A percentile compares a stretch with the other conserved stretches of the same genome.
Conservation (phyloP, 805 yeast genomes). For the Candida montana region DNA sequence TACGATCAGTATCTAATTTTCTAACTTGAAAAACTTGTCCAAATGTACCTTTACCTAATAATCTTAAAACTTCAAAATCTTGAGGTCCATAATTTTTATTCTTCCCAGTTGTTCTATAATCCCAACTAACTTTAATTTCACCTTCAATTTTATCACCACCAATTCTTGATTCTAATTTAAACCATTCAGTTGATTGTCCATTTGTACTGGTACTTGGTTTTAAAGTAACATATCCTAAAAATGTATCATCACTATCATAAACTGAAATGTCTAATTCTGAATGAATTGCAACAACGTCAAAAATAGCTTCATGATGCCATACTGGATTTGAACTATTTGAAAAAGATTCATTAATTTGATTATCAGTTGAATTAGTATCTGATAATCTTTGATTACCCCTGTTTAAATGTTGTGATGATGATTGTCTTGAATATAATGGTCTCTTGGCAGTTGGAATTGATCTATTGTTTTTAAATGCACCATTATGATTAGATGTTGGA, state of each 20-base stretch:
- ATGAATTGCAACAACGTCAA: constrained; percentile 82
- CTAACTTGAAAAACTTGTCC: constrained; percentile 97
- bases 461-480: constrained; percentile 11
- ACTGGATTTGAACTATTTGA: constrained; percentile 55
- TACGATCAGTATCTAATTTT: constrained; percentile 81
- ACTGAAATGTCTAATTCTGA: constrained; percentile 87
- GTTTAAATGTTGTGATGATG: constrained; percentile 37
- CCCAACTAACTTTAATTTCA: constrained; percentile 68
- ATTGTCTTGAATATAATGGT: constrained; percentile 39
- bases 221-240: constrained; percentile 78
- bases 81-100: constrained; percentile 86
- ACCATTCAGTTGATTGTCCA: constrained; percentile 56
- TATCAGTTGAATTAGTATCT: constrained; percentile 3
- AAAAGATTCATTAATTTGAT: constrained; percentile 8
- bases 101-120: constrained; percentile 55
- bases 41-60: constrained; percentile 94
- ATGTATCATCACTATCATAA: constrained; percentile 84
- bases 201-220: constrained; percentile 46
- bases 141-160: constrained; percentile 69
- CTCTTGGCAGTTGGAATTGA: constrained; percentile 24
- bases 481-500: constrained; percentile 26
- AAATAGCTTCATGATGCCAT: constrained; percentile 91
- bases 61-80: constrained; percentile 86
- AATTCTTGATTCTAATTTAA: constrained; percentile 63
- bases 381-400: constrained; percentile 20